Base-by-base conservation (phyloP, 2,329 filamentous ascomycete species). In the Ophiostoma quercus region DNA sequence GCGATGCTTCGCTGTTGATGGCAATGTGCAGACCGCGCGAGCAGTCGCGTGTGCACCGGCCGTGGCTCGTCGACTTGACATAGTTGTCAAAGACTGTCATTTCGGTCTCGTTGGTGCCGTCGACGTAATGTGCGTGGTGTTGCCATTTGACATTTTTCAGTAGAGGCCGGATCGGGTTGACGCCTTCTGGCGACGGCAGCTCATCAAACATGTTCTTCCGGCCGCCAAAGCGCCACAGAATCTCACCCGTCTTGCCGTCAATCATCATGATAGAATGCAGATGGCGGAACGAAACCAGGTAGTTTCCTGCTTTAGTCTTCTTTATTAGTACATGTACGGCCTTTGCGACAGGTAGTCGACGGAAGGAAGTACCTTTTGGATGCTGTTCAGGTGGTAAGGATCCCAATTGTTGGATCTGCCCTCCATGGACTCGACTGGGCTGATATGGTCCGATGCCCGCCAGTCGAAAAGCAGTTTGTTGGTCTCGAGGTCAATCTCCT, bases 401-500 rank as follows among this genome's bases (percentile, higher is more conserved):
- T 85, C 83, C 77, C 82, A 84, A n/a, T 37, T 25, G 6, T 57
- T 54, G 5, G 54, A 39, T n/a, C 22, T 16, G 2, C 34, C n/a
- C 43, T 71, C 68, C 51, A 68, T 66, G 0, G 77, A 76, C 63
- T 75, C 73, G 2, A 71, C 72, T 34, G 71, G 72, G 71, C 74
- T 75, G 69, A 75, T 73, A 51, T 87, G 83, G 70, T 87, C 84
- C 11, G 87, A 76, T 72, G 83, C 84, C 29, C 80, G 81, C 86
- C 85, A 88, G 74, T 88, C 85, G 71, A 88, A 88, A 16, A 87
- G 73, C 9, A 88, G 75, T 60, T 82, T 78, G 2, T 84, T 84
- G 6, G 83, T 87, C 47, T 82, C 79, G 51, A 86, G 83, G 70
- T 86, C 81, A 25, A 84, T 78, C 74, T 78, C 76, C 77, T 86